Evolutionary conservation across 345 rosid species (phyloP).

Genomic region (Salix exigua): DNA sequence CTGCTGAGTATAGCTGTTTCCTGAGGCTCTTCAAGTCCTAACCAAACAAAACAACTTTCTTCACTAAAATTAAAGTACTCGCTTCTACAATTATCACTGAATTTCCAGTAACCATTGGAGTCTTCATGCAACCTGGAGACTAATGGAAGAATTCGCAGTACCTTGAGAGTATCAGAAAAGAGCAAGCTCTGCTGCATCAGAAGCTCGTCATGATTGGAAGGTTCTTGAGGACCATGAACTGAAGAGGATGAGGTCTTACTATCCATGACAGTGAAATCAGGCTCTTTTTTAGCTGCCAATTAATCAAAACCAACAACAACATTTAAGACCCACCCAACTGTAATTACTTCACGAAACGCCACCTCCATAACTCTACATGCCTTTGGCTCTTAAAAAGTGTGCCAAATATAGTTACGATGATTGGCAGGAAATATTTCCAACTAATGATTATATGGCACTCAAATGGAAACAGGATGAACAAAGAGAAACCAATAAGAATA

Average conservation of each 20-base stretch:
- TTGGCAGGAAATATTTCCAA: background rate
- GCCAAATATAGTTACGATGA: background rate
- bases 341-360: background rate
- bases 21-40: slow-evolving; percentile 77
- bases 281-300: background rate
- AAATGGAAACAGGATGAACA: background rate
- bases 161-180: slow-evolving; percentile 71
- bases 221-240: slow-evolving; percentile 36
- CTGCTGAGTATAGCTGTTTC: slow-evolving; percentile 76
- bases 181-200: slow-evolving; percentile 63
- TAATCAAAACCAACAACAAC: background rate
- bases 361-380: background rate
- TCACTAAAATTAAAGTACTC: background rate
- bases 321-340: too few species aligned
- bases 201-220: slow-evolving; percentile 61
- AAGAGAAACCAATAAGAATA: background rate
- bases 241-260: slow-evolving; percentile 40
- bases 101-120: background rate
- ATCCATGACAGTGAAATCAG: slow-evolving; percentile 16
- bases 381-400: background rate
- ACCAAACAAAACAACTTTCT: slow-evolving; percentile 5
- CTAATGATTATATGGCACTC: background rate
- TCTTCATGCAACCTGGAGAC: background rate
- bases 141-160: slow-evolving; percentile 7
- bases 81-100: background rate